Percentiles rank a stretch among this genome's conserved stretches.
Evolutionary conservation across 257 asterid genomes (phyloP).

Genomic region (Linderniella brevidens): DNA sequence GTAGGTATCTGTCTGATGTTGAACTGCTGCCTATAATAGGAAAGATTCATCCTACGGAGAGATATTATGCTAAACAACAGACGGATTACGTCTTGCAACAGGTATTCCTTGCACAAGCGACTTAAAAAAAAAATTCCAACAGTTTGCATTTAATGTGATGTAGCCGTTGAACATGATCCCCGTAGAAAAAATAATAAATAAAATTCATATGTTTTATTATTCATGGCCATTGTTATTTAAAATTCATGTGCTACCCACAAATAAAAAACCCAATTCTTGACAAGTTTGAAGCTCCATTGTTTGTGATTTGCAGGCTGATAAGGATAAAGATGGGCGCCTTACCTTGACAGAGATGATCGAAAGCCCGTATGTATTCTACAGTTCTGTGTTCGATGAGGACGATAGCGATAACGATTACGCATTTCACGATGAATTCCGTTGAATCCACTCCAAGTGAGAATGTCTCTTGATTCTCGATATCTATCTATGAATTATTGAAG

Average conservation of each 20-base stretch:
- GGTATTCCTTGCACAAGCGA: slow-evolving; percentile 24
- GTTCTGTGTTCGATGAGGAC: slow-evolving; percentile 74
- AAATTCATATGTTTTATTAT: too few relatives aligned
- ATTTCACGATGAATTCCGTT: slow-evolving; percentile 73
- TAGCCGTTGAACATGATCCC: background rate
- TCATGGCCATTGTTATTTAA: too few relatives aligned
- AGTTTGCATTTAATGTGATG: background rate
- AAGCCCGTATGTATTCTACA: slow-evolving; percentile 77
- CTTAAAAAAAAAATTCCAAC: too few relatives aligned
- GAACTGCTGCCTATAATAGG: slow-evolving; percentile 74
- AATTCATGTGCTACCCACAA: background rate
- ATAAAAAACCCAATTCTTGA: background rate
- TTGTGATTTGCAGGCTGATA: slow-evolving; percentile 58
- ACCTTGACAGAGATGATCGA: slow-evolving; percentile 76
- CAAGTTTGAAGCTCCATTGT: slow-evolving; percentile 8
- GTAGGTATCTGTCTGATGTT: slow-evolving; percentile 56
- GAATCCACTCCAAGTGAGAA: slow-evolving; percentile 4
- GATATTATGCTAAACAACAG: slow-evolving; percentile 79
- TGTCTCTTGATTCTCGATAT: background rate
- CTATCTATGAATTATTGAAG: too few relatives aligned
- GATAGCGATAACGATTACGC: slow-evolving; percentile 54
- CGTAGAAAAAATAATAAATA: too few relatives aligned
- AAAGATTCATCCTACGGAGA: slow-evolving; percentile 85
- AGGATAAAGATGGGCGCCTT: slow-evolving; percentile 71
- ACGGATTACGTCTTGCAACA: slow-evolving; percentile 75